phyloP scores from a whole-genome alignment of 768 basidiomycete species.

The Tylopilus plumbeoviolaceoides region DNA sequence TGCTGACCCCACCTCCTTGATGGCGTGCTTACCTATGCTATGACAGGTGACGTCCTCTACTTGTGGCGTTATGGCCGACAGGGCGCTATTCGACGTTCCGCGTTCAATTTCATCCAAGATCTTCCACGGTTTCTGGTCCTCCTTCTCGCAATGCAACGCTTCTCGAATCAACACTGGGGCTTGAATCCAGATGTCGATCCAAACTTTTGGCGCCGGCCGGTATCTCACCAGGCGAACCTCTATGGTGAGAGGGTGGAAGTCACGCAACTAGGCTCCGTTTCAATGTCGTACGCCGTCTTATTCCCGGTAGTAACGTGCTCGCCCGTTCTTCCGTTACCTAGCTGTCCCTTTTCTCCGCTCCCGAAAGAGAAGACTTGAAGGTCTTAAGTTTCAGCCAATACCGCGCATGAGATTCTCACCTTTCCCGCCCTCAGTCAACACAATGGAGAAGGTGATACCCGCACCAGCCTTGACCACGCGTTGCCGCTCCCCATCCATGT shows the following conservation, averaged over 20 bases:
- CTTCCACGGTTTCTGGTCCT: no score
- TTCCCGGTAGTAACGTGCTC: constrained; percentile 85
- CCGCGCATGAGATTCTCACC: constrained; percentile 38
- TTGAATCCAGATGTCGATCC: no score
- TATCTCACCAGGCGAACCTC: no score
- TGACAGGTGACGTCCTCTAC: no score
- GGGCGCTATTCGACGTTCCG: no score
- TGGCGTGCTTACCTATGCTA: no score
- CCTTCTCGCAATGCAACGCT: no score
- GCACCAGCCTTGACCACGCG: constrained; percentile 70
- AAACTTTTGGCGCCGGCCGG: no score
- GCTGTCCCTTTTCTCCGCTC: constrained; percentile 87
- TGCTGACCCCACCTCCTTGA: no score
- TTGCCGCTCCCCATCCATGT: constrained; percentile 56
- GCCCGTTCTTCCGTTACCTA: constrained; percentile 92
- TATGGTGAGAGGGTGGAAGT: constrained; percentile 6
- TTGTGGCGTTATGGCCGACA: no score
- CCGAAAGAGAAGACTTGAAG: constrained; percentile 79
- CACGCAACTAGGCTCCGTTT: constrained; percentile 59
- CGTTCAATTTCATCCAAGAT: no score
- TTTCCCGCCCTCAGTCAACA: constrained; percentile 80
- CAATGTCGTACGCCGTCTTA: constrained; percentile 78
- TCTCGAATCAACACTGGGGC: no score
- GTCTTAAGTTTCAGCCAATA: constrained; percentile 1
- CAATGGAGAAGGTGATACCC: constrained; percentile 79